Evolutionary conservation across 139 green algal genomes (phyloP), one percentile per base, ranked within the genome.

Genomic region (Microglena sp.): DNA sequence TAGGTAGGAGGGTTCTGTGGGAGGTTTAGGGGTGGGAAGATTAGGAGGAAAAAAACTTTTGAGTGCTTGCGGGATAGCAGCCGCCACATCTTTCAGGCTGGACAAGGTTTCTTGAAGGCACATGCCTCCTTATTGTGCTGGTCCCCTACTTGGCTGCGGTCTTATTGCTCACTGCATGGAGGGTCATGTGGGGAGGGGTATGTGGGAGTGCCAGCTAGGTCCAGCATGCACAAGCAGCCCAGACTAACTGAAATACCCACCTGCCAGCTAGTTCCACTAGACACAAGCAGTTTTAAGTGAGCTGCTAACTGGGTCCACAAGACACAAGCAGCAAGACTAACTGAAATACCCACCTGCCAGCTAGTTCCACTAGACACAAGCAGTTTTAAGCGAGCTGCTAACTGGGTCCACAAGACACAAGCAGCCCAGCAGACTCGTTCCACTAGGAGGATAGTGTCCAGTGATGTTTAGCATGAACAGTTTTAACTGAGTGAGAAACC

Each of bases 331-430:
- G n/a, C n/a, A n/a, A n/a, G n/a, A n/a, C n/a, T n/a, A n/a, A n/a
- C n/a, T n/a, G n/a, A n/a, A n/a, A 59, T n/a, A 50, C 40, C 46
- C 55, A 89, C 85, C 83, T 88, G 43, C 89, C 91, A 4, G 92
- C 91, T 8, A 97, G 75, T 73, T 97, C 89, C 8, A 97, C 90
- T 24, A 97, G 77, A 78, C 90, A n/a, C n/a, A n/a, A n/a, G n/a
- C n/a, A 46, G 56, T 32, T 45, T n/a, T n/a, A n/a, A n/a, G 54
- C 27, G 4, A n/a, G 54, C 22, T 4, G 45, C 45, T 31, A 4
- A 55, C 45, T 26, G 4, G 45, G 4, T n/a, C n/a, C n/a, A n/a
- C n/a, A n/a, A 97, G 77, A 78, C 90, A 95, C 28, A 96, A 73
- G 67, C 78, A 85, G 59, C 87, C 89, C 33, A 82, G 77, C 59